phyloP scores from a whole-genome alignment of 1,284 basidiomycete species.

The Wallemia hederae region DNA sequence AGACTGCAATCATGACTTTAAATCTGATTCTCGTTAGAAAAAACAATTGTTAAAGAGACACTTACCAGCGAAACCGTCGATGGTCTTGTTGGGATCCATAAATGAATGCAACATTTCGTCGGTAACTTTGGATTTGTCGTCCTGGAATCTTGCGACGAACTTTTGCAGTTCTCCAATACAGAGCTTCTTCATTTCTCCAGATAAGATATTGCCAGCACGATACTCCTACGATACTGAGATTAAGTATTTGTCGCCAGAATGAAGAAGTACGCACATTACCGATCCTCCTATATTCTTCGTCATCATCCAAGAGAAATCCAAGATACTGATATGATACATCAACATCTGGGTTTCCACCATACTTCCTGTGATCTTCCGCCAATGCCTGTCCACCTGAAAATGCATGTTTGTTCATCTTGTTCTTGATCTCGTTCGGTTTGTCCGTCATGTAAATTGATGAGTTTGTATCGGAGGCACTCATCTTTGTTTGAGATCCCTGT shows the following conservation, averaged over 20 bases:
- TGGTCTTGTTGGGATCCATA: slow-evolving; percentile 10
- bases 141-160: slow-evolving; percentile 70
- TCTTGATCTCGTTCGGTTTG: slow-evolving; percentile 76
- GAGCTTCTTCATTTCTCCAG: slow-evolving; percentile 69
- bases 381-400: slow-evolving; percentile 75
- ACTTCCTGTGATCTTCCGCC: slow-evolving; percentile 62
- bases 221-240: slow-evolving; percentile 34
- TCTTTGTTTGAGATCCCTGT: slow-evolving; percentile 93
- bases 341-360: slow-evolving; percentile 80
- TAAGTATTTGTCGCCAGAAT: background rate
- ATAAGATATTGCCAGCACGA: slow-evolving; percentile 56
- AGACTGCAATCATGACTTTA: no score
- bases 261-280: slow-evolving; percentile 28
- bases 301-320: slow-evolving; percentile 88
- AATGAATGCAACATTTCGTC: slow-evolving; percentile 6
- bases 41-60: slow-evolving; percentile 5
- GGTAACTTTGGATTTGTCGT: slow-evolving; percentile 19
- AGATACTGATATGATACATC: slow-evolving; percentile 92
- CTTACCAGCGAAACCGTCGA: slow-evolving; percentile 7
- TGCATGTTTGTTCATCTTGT: slow-evolving; percentile 81
- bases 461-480: slow-evolving; percentile 80
- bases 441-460: slow-evolving; percentile 90
- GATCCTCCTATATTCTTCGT: slow-evolving; percentile 47
- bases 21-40: no score
- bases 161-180: slow-evolving; percentile 61